Conservation (phyloP, 2,329 filamentous ascomycete species). For the Aspergillus vadensis region DNA sequence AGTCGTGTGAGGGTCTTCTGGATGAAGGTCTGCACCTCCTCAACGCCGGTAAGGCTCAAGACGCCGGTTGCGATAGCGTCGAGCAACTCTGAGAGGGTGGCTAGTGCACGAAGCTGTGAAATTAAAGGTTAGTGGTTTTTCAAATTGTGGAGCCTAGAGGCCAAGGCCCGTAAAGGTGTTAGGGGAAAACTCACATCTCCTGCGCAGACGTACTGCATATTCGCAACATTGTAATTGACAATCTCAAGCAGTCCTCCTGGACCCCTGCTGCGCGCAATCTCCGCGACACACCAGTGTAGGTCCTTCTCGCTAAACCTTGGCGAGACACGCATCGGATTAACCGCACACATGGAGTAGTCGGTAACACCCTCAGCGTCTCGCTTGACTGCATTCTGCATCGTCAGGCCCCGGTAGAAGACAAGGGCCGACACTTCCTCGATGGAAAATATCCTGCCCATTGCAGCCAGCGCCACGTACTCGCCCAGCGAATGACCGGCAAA, state of each 20-base stretch:
- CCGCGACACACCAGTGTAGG: too few species aligned
- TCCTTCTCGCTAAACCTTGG: too few species aligned
- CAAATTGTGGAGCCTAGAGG: background rate
- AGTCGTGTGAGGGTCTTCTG: too few species aligned
- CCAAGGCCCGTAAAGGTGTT: background rate
- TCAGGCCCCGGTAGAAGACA: slow-evolving; percentile 95
- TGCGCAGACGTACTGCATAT: slow-evolving; percentile 65
- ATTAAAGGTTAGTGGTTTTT: too few species aligned
- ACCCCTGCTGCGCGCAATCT: too few species aligned
- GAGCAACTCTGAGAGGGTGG: too few species aligned
- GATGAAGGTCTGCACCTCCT: too few species aligned
- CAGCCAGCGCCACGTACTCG: slow-evolving; percentile 93
- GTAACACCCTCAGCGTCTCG: slow-evolving; percentile 85
- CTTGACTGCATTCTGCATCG: slow-evolving; percentile 97
- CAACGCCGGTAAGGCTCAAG: too few species aligned
- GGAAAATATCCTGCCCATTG: slow-evolving; percentile 91
- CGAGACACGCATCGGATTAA: slow-evolving; percentile 85
- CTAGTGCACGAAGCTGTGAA: too few species aligned
- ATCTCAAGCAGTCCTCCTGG: slow-evolving; percentile 73
- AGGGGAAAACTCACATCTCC: slow-evolving; percentile 47
- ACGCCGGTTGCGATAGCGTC: too few species aligned
- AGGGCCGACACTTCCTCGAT: slow-evolving; percentile 94
- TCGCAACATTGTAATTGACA: slow-evolving; percentile 81
- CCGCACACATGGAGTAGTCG: slow-evolving; percentile 97
- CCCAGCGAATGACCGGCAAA: slow-evolving; percentile 96